Percentiles rank a stretch among this genome's conserved stretches.
Evolutionary conservation across 208 protist species (phyloP).

Genomic region (Hexamita inflata): DNA sequence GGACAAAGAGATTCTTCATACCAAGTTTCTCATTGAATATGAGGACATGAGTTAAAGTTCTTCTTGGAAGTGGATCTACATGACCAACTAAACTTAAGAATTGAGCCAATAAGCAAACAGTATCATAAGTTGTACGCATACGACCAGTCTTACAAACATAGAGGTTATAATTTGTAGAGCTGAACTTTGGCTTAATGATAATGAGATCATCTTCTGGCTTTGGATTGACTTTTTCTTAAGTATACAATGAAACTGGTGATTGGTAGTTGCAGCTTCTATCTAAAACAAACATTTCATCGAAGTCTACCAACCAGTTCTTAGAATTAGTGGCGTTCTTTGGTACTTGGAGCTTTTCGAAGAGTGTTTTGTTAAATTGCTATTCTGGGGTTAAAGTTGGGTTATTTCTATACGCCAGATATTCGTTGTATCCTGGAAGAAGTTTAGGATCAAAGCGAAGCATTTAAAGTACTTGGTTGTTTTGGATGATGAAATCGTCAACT

Average conservation of each 20-base stretch:
- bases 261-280: background rate
- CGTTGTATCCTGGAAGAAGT: too few relatives aligned
- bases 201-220: background rate
- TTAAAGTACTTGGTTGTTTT: too few relatives aligned
- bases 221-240: background rate
- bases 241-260: slow-evolving; percentile 14
- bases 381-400: too few relatives aligned
- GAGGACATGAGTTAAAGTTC: slow-evolving; percentile 5
- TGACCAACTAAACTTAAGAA: slow-evolving; percentile 3
- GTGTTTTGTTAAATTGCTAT: too few relatives aligned
- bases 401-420: too few relatives aligned
- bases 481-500: too few relatives aligned
- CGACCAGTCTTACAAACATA: background rate
- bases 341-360: too few relatives aligned
- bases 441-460: too few relatives aligned
- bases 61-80: background rate
- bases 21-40: slow-evolving; percentile 14
- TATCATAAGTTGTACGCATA: slow-evolving; percentile 9
- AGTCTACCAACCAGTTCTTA: too few relatives aligned
- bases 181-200: background rate
- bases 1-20: slow-evolving; percentile 8
- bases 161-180: background rate
- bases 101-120: background rate
- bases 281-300: slow-evolving; percentile 12
- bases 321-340: too few relatives aligned